These are phyloP conservation scores for Ascosphaera pollenicola DNA, from an alignment of 2,329 filamentous ascomycete species.

Conservation along the genomic window DNA sequence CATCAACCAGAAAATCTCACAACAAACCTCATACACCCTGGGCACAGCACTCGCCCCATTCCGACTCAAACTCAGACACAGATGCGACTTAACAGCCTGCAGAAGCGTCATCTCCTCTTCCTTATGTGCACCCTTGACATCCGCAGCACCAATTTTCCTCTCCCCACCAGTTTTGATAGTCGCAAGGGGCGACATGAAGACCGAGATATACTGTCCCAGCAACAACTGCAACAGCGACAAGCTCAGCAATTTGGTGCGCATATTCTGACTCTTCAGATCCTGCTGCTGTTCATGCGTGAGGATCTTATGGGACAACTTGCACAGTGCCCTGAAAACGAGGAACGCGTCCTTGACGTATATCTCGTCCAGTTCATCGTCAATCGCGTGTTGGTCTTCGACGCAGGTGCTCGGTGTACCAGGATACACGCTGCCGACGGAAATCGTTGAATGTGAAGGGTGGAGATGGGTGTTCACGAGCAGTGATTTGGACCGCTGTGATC, in stretches of 20 bases:
- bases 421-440: too few relatives aligned
- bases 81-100: conserved; percentile 88
- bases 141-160: not conserved
- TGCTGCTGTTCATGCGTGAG: conserved; percentile 77
- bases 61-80: conserved; percentile 81
- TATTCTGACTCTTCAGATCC: conserved; percentile 79
- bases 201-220: conserved; percentile 75
- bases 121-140: conserved; percentile 45
- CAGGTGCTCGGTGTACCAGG: conserved; percentile 11
- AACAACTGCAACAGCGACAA: conserved; percentile 89
- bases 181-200: conserved; percentile 79
- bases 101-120: conserved; percentile 69
- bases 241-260: conserved; percentile 91
- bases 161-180: conserved; percentile 54
- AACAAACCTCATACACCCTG: conserved; percentile 82
- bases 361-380: conserved; percentile 60
- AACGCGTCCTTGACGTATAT: conserved; percentile 96
- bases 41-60: conserved; percentile 90
- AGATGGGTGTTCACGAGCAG: conserved; percentile 8
- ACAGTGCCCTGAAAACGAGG: conserved; percentile 90
- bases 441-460: conserved; percentile 20
- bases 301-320: conserved; percentile 86
- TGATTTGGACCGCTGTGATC: conserved; percentile 20
- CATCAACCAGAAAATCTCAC: conserved; percentile 97
- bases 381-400: conserved; percentile 17